Base-by-base conservation (phyloP, 2,329 filamentous ascomycete genomes). In the Aspergillus sp. region DNA sequence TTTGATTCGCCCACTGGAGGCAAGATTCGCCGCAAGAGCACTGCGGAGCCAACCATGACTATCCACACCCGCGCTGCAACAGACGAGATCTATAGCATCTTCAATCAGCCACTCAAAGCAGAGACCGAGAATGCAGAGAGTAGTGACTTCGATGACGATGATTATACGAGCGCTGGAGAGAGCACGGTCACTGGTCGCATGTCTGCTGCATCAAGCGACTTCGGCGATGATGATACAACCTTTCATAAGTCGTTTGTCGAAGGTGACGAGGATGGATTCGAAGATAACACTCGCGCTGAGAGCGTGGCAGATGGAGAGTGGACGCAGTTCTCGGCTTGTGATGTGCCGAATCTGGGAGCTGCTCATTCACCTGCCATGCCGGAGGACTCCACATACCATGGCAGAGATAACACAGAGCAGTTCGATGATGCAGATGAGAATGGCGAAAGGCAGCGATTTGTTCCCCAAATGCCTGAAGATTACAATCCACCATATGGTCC, bases 41-140 rank as follows among this genome's bases (percentile, higher is more conserved):
- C 83, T 10, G 78, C 82, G 38, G 94, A 98, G 75, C 91, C 93
- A n/a, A 99, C 95, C 1, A 97, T 99, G 93, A 99, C 95, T 0
- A 86, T 99, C 66, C 92, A 98, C 72, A 99, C 95, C 11, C 91
- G 87, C 68, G 94, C 95, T 65, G 95, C 95, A 4, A 97, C 94
- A 63, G 93, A 98, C 68, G 95, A 99, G 68, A 97, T 99, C 55
- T 98, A 98, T 70, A 92, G 92, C 60, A 91, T 99, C 51, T 99
- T 98, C 78, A 98, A 95, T 70, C 90, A 95, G 60, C 94, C 95
- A 1, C 75, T 94, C 38, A 83, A 84, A 63, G 79, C 80, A 2
- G 75, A 80, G 58, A 69, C 79, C 2, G 77, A 78, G 32, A 73
- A 77, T 55, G 84, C 82, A 23, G 87, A 91, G 13, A 88, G 89